A percentile compares a stretch with the other conserved stretches of the same genome.
Conservation (phyloP, 176 grass and related monocot genomes). For the Avena eriantha region DNA sequence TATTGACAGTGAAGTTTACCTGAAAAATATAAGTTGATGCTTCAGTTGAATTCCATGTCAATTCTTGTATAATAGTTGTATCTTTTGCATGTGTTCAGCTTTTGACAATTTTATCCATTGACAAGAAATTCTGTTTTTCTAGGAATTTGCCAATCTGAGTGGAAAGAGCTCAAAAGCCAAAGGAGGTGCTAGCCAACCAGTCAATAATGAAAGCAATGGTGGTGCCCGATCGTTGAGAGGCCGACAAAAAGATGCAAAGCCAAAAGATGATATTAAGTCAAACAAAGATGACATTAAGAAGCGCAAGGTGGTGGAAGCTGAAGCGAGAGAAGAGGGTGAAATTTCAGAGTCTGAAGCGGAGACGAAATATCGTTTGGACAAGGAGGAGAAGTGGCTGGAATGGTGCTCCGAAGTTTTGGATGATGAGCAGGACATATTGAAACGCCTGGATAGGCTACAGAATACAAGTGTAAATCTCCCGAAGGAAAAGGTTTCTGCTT, state of each 20-base stretch:
- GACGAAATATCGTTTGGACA: conserved; percentile 74
- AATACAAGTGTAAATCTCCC: conserved; percentile 97
- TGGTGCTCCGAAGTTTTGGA: conserved; percentile 97
- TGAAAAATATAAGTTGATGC: not conserved
- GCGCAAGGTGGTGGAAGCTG: conserved; percentile 70
- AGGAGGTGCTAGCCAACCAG: conserved; percentile 55
- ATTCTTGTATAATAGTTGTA: conserved; percentile 3
- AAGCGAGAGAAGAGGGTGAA: conserved; percentile 99
- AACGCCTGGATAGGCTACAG: conserved; percentile 86
- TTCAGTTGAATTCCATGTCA: conserved; percentile 29
- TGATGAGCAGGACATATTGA: conserved; percentile 89
- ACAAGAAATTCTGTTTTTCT: conserved; percentile 45
- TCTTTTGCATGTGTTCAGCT: not conserved
- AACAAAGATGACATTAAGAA: conserved; percentile 66
- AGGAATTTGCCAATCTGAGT: conserved; percentile 88
- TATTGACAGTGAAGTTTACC: conserved; percentile 3
- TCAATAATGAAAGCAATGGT: conserved; percentile 64
- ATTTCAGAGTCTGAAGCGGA: conserved; percentile 95
- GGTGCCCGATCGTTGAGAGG: conserved; percentile 53
- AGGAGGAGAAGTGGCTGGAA: conserved; percentile 99
- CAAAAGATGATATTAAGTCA: conserved; percentile 62
- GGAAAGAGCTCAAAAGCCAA: conserved; percentile 72
- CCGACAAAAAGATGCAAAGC: conserved; percentile 62
- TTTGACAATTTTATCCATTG: conserved; percentile 34
- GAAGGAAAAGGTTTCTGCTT: conserved; percentile 83